Evolutionary conservation across 1,139 yeast genomes (phyloP).

Genomic region (Diutina scorzettiae): DNA sequence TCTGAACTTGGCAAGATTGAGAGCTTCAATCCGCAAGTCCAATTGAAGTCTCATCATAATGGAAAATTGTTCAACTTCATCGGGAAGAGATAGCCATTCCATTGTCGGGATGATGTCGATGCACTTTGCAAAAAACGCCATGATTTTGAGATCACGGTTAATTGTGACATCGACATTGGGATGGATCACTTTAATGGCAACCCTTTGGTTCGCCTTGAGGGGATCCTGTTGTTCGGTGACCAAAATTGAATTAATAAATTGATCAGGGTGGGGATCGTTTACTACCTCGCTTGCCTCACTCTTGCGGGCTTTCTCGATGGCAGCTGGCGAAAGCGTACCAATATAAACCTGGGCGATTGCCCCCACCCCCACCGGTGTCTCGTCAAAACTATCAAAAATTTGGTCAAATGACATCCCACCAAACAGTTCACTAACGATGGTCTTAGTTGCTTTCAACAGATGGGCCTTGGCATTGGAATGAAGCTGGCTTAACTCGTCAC

Average conservation of each 20-base stretch:
- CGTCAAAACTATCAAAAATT: constrained; percentile 69
- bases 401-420: constrained; percentile 51
- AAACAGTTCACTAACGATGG: constrained; percentile 49
- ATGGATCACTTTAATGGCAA: constrained; percentile 87
- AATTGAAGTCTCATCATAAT: constrained; percentile 79
- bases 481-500: constrained; percentile 62
- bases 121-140: constrained; percentile 64
- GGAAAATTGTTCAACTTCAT: constrained; percentile 83
- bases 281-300: constrained; percentile 12
- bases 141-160: constrained; percentile 70
- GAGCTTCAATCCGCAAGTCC: constrained; percentile 81
- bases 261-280: constrained; percentile 9
- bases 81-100: constrained; percentile 96
- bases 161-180: constrained; percentile 70
- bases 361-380: constrained; percentile 81
- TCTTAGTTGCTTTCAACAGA: constrained; percentile 46
- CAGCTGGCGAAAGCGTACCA: constrained; percentile 47
- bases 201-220: constrained; percentile 35
- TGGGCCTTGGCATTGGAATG: constrained; percentile 83
- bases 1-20: constrained; percentile 61
- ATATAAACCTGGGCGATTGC: constrained; percentile 94
- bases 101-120: constrained; percentile 75
- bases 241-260: constrained; percentile 24
- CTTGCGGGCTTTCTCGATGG: constrained; percentile 21
- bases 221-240: constrained; percentile 27